These are phyloP conservation scores for Oxyria digyna DNA, from an alignment of 148 eudicot species.

Conservation along the genomic window DNA sequence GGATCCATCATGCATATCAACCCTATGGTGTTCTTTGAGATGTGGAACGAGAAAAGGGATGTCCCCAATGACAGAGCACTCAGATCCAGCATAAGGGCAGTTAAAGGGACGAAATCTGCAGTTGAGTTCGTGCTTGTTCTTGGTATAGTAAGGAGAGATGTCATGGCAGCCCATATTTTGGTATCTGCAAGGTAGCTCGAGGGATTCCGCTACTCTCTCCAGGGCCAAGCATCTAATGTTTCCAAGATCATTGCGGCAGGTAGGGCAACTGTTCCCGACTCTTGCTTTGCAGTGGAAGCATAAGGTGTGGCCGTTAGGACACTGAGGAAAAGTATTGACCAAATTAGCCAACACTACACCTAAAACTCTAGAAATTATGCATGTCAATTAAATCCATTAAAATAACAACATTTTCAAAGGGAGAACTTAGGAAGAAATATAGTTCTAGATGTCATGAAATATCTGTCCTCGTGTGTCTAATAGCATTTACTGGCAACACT, in stretches of 20 bases:
- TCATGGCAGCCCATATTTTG: slow-evolving; percentile 38
- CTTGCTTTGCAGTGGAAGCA: slow-evolving; percentile 41
- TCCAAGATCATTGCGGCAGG: slow-evolving; percentile 48
- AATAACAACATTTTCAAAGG: background rate
- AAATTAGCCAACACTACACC: background rate
- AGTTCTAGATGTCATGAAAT: background rate
- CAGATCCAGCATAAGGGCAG: slow-evolving; percentile 50
- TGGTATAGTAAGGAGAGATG: slow-evolving; percentile 28
- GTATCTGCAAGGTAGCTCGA: slow-evolving; percentile 48
- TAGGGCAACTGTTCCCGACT: slow-evolving; percentile 46
- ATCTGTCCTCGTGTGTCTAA: background rate
- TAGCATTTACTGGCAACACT: background rate
- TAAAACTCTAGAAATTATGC: background rate
- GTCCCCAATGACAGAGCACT: slow-evolving; percentile 41
- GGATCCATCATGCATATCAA: slow-evolving; percentile 47
- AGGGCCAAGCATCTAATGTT: slow-evolving; percentile 66
- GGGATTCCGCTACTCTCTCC: slow-evolving; percentile 56
- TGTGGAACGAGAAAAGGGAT: slow-evolving; percentile 42
- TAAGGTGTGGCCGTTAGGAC: slow-evolving; percentile 55
- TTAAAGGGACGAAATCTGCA: slow-evolving; percentile 47
- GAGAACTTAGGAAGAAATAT: background rate
- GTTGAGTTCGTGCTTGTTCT: slow-evolving; percentile 36
- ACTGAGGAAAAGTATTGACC: slow-evolving; percentile 15
- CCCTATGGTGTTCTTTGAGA: slow-evolving; percentile 41
- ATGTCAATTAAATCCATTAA: background rate